Evolutionary conservation across 2,329 filamentous ascomycete genomes (phyloP), one percentile per base, ranked within the genome.

Genomic region (Neodidymelliopsis sp.): DNA sequence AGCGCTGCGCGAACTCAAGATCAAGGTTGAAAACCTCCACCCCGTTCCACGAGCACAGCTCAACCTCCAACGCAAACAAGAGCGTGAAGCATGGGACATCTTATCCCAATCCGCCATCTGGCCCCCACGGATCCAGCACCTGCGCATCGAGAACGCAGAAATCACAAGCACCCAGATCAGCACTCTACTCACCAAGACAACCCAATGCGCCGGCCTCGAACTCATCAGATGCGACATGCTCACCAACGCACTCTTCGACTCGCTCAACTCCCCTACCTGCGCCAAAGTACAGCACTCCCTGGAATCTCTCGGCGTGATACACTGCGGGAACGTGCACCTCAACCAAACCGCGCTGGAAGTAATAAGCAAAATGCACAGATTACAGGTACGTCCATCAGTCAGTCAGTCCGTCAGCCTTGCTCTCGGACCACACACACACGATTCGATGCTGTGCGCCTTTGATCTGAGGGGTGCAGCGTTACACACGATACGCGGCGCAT

Each of bases 1-100:
- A 10, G 62, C 60, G 4, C 50, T 72, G 4, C 54, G 57, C 6
- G 41, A 48, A 2, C 49, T 73, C 0, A 59, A 54, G 1, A 53
- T 73, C 11, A 57, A 56, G 6, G 56, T 70, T 15, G 66, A 70
- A 19, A 57, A 56, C 49, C 10, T 37, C 27, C 30, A 40, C 52
- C 2, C 56, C 48, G 10, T 18, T 18, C 8, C 42, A 4, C 37
- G 41, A 2, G n/a, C 33, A n/a, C 19, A 47, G 5, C 15, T 20
- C 3, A 20, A 3, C 6, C 6, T 34, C 12, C 48, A 51, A 16
- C 24, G 37, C 2, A 41, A 12, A 20, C 30, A 41, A 30, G 48
- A 59, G 10, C n/a, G 22, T 2, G n/a, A 19, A 2, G 46, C 42
- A 5, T 52, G 49, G 49, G 12, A 6, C 6, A n/a, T 2, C 37